Evolutionary conservation across 345 rosid genomes (phyloP).

Genomic region (Syzygium oleosum): DNA sequence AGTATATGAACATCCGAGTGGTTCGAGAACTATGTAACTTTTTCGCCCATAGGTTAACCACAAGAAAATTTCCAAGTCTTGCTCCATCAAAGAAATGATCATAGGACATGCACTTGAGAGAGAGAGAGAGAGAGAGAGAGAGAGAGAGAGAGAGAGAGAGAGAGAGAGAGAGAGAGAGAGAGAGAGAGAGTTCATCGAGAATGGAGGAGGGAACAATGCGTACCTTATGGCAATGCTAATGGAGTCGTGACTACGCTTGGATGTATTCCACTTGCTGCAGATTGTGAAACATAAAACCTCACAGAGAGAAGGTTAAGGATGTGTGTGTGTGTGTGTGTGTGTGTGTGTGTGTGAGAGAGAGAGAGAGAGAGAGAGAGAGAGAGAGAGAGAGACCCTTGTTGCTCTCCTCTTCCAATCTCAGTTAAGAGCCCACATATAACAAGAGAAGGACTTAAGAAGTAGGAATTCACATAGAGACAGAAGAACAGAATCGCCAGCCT

Average conservation of each 20-base stretch:
- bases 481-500: background rate
- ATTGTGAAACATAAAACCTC: background rate
- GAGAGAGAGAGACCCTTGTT: background rate
- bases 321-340: too few species aligned
- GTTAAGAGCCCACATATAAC: background rate
- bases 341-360: too few species aligned
- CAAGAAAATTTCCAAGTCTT: background rate
- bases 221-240: background rate
- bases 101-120: background rate
- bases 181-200: background rate
- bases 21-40: background rate
- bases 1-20: background rate
- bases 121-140: too few species aligned
- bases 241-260: background rate
- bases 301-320: background rate
- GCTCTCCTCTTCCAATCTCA: background rate
- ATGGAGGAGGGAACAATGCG: background rate
- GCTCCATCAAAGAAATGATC: background rate
- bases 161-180: too few species aligned
- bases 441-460: background rate
- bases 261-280: background rate
- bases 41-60: too few species aligned
- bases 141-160: too few species aligned
- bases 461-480: background rate
- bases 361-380: background rate